A percentile compares a stretch with the other conserved stretches of the same genome.
These are phyloP conservation scores for Actinidia arguta DNA, from an alignment of 179 eudicot species.

Conservation along the genomic window DNA sequence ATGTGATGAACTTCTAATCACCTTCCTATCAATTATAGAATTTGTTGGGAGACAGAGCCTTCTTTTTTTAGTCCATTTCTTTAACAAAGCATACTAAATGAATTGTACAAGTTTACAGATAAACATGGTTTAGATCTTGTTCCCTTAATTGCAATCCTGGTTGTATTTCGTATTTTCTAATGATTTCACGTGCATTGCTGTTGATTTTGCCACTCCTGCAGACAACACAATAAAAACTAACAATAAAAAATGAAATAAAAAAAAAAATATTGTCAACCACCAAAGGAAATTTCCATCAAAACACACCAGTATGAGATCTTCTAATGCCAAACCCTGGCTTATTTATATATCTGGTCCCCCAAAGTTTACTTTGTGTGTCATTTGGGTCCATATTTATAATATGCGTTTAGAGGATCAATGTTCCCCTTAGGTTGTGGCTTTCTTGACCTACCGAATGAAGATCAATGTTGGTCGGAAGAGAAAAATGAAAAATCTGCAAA, in stretches of 20 bases:
- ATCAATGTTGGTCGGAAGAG: no score
- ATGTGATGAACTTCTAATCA: background rate
- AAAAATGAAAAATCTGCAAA: no score
- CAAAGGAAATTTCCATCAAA: slow-evolving; percentile 27
- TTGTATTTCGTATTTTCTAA: slow-evolving; percentile 25
- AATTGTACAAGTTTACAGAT: slow-evolving; percentile 1
- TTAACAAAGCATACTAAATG: background rate
- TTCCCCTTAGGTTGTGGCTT: no score
- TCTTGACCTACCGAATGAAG: no score
- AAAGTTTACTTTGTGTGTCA: no score
- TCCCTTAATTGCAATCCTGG: slow-evolving; percentile 26
- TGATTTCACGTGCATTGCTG: slow-evolving; percentile 27
- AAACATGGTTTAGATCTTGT: slow-evolving; percentile 24
- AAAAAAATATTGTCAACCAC: background rate
- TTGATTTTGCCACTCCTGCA: slow-evolving; percentile 18
- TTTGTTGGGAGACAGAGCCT: slow-evolving; percentile 14
- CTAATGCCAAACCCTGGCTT: background rate
- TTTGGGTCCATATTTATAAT: no score
- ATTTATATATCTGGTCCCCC: no score
- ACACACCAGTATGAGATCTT: no score
- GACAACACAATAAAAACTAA: slow-evolving; percentile 4
- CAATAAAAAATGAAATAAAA: background rate
- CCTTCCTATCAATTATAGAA: slow-evolving; percentile 20
- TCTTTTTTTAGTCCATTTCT: slow-evolving; percentile 10
- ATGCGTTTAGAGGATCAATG: no score